phyloP scores from a whole-genome alignment of 495 filamentous ascomycete species.

The Podospora comata region DNA sequence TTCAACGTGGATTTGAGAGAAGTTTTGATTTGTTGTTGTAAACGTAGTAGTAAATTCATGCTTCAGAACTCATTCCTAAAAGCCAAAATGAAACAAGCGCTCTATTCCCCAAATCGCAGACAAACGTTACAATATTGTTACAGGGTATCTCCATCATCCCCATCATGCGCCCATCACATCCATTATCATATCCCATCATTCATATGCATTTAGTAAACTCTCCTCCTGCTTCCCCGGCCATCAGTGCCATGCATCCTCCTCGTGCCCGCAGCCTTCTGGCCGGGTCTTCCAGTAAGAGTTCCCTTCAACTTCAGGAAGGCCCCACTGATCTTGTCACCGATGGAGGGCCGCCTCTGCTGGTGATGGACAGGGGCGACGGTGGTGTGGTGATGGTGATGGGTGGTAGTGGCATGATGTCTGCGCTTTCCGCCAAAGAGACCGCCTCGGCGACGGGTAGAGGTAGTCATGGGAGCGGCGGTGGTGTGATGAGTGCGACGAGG shows the following conservation, averaged over 20 bases:
- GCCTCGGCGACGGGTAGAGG: constrained; percentile 6
- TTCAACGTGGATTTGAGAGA: too few species aligned
- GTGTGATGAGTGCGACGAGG: constrained; percentile 10
- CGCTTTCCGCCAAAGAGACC: constrained; percentile 17
- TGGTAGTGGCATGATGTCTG: not conserved
- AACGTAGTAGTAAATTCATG: not conserved
- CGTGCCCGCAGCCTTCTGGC: constrained; percentile 69
- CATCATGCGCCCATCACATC: not conserved
- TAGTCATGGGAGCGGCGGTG: constrained; percentile 13
- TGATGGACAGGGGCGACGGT: constrained; percentile 42
- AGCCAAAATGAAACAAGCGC: not conserved
- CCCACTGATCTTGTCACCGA: constrained; percentile 69
- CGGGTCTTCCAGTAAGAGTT: constrained; percentile 57
- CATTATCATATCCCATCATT: not conserved
- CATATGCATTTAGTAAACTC: constrained; percentile 15
- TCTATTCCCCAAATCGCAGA: not conserved
- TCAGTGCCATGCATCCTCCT: constrained; percentile 70
- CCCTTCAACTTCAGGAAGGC: constrained; percentile 66
- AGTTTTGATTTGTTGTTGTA: too few species aligned
- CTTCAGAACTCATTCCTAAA: not conserved
- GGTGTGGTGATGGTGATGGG: constrained; percentile 20
- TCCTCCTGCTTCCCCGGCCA: constrained; percentile 47
- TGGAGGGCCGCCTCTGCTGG: constrained; percentile 53
- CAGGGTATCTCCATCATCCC: not conserved
- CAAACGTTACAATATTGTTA: not conserved